Base-by-base conservation (phyloP, 2,329 filamentous ascomycete genomes). In the Cladophialophora yegresii region DNA sequence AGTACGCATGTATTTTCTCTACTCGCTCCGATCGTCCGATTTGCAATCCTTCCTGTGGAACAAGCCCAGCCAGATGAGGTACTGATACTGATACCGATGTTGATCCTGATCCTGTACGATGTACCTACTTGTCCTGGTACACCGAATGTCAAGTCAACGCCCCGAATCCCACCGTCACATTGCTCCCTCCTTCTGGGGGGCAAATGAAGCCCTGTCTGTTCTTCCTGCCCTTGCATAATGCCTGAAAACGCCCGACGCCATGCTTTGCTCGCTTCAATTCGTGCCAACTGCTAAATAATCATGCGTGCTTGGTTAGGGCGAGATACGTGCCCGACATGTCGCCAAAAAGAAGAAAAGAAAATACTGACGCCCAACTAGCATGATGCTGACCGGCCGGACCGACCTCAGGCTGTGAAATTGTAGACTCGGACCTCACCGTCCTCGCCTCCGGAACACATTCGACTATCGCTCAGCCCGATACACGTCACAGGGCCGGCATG, bases 401-500 rank as follows among this genome's bases (percentile, higher is more conserved):
- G 5, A n/a, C 8, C 40, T 69, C 60, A 69, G 59, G 73, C 77
- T n/a, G 74, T 76, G 73, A 93, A 93, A 72, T 87, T 90, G 76
- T 93, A 92, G 72, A 99, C 83, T 58, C 93, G 83, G 36, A 97
- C 91, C 72, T 96, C 92, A 68, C 91, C 91, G 75, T 99, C 95
- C 76, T 98, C 95, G 72, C 93, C 92, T 5, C 93, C 95, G 71
- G 90, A 96, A 32, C 92, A 91, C 81, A 99, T 89, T 47, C 91
- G 85, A 71, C 89, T 91, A 74, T 98, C 95, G 72, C 92, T 96
- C 6, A 99, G 81, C 1, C 91, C 93, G 45, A 98, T 89, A 74
- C 93, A 98, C 2, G 93, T 98, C 2, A 98, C 92, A 0, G 95
- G 93, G 0, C 92, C 93, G 1, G 88, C 85, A 76, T 98, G 95